These are phyloP conservation scores for Bauhinia variegata DNA, from an alignment of 306 rosid species.

Conservation along the genomic window DNA sequence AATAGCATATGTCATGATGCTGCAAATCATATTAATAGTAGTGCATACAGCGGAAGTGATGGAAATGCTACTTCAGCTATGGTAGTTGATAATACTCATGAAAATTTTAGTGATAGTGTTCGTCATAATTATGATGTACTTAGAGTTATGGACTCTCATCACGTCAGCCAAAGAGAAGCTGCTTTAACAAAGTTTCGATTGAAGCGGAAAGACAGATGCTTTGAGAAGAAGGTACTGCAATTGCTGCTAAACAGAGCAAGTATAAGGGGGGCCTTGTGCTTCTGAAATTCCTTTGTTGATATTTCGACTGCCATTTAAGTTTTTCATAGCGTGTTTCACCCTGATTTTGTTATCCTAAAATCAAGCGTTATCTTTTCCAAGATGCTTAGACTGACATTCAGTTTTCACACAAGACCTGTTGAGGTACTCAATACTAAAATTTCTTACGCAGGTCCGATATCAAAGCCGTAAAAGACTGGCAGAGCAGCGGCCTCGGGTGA, in stretches of 20 bases:
- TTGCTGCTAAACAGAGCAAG: not conserved
- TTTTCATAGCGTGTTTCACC: no score
- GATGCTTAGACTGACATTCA: not conserved
- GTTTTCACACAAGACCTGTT: not conserved
- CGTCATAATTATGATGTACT: conserved; percentile 37
- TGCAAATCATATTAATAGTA: conserved; percentile 31
- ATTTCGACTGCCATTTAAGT: no score
- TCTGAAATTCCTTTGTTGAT: conserved; percentile 14
- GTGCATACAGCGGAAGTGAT: conserved; percentile 42
- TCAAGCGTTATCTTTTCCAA: conserved; percentile 18
- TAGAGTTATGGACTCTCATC: conserved; percentile 44
- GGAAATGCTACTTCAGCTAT: conserved; percentile 45
- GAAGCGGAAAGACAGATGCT: conserved; percentile 77
- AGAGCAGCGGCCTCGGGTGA: conserved; percentile 73
- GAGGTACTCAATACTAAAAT: conserved; percentile 17
- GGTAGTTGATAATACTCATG: conserved; percentile 38
- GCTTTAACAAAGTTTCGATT: conserved; percentile 67
- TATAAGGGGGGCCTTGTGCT: conserved; percentile 9
- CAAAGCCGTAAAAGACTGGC: conserved; percentile 67
- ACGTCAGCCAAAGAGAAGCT: conserved; percentile 68
- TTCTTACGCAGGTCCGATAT: conserved; percentile 59
- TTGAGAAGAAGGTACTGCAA: conserved; percentile 64
- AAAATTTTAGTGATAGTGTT: conserved; percentile 37
- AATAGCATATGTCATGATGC: conserved; percentile 43
- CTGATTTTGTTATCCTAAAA: no score